These are phyloP conservation scores for Blepharisma japonicum DNA, from an alignment of 73 alveolate genomes.

Conservation along the genomic window DNA sequence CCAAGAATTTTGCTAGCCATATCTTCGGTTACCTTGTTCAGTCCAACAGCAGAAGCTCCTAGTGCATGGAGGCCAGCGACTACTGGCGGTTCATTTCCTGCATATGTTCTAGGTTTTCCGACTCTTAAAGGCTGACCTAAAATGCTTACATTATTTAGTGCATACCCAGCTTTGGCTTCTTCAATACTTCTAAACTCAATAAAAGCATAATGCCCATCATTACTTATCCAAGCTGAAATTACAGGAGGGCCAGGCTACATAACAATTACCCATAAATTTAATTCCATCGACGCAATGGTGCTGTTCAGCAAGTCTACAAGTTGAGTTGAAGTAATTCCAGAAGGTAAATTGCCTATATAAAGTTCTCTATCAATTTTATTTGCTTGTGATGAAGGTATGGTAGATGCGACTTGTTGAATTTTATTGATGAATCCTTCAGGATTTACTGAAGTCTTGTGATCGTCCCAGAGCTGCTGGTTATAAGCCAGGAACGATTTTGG, in stretches of 20 bases:
- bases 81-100: conserved; percentile 32
- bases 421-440: conserved; percentile 24
- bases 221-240: conserved; percentile 78
- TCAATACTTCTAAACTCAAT: conserved; percentile 85
- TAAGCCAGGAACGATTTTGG: conserved; percentile 19
- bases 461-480: conserved; percentile 19
- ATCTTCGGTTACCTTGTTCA: conserved; percentile 21
- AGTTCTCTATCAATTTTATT: conserved; percentile 79
- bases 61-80: conserved; percentile 33
- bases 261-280: conserved; percentile 21
- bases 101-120: conserved; percentile 79
- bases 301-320: conserved; percentile 69
- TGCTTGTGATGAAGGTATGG: conserved; percentile 29
- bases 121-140: conserved; percentile 69
- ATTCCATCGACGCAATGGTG: conserved; percentile 63
- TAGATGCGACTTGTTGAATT: conserved; percentile 29
- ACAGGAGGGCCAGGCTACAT: conserved; percentile 75
- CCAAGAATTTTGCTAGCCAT: conserved; percentile 23
- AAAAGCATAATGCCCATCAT: conserved; percentile 93
- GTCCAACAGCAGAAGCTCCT: conserved; percentile 35
- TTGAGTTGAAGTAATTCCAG: conserved; percentile 65
- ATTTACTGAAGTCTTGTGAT: not conserved
- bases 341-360: conserved; percentile 86
- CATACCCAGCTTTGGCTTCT: conserved; percentile 83
- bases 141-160: conserved; percentile 64